These are phyloP conservation scores for Neurospora cerealis DNA, from an alignment of 495 filamentous ascomycete species.

Conservation along the genomic window DNA sequence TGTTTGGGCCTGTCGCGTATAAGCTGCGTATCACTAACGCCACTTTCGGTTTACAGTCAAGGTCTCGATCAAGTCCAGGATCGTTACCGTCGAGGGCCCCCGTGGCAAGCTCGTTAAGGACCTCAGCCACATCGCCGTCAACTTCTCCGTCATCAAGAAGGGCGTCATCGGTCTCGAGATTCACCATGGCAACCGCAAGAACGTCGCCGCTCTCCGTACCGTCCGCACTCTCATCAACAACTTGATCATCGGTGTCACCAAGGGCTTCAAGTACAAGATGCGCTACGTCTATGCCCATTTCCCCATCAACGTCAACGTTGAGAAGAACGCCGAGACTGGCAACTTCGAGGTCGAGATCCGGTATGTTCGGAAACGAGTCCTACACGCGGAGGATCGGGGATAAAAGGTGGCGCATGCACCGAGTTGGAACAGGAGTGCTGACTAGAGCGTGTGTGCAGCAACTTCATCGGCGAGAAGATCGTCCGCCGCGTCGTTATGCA, in stretches of 20 bases:
- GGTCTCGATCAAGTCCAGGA: slow-evolving; percentile 87
- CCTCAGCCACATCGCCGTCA: slow-evolving; percentile 89
- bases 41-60: slow-evolving; percentile 55
- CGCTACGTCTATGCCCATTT: slow-evolving; percentile 99
- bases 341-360: slow-evolving; percentile 89
- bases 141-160: slow-evolving; percentile 75
- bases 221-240: slow-evolving; percentile 97
- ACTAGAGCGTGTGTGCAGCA: slow-evolving; percentile 44
- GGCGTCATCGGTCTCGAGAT: slow-evolving; percentile 87
- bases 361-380: slow-evolving; percentile 43
- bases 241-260: slow-evolving; percentile 94
- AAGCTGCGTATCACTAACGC: not conserved
- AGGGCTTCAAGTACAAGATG: slow-evolving; percentile 99
- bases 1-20: slow-evolving; percentile 2
- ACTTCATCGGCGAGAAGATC: slow-evolving; percentile 99
- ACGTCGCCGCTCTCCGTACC: slow-evolving; percentile 92
- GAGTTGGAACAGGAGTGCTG: slow-evolving; percentile 17
- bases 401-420: not conserved
- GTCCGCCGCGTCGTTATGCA: slow-evolving; percentile 84
- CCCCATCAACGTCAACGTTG: slow-evolving; percentile 99
- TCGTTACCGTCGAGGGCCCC: slow-evolving; percentile 93
- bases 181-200: slow-evolving; percentile 96
- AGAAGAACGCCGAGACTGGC: slow-evolving; percentile 89
- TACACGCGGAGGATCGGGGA: not conserved
- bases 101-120: slow-evolving; percentile 94